Evolutionary conservation across 2,329 filamentous ascomycete species (phyloP), one percentile per base, ranked within the genome.

Genomic region (Hypoxylon sp.): DNA sequence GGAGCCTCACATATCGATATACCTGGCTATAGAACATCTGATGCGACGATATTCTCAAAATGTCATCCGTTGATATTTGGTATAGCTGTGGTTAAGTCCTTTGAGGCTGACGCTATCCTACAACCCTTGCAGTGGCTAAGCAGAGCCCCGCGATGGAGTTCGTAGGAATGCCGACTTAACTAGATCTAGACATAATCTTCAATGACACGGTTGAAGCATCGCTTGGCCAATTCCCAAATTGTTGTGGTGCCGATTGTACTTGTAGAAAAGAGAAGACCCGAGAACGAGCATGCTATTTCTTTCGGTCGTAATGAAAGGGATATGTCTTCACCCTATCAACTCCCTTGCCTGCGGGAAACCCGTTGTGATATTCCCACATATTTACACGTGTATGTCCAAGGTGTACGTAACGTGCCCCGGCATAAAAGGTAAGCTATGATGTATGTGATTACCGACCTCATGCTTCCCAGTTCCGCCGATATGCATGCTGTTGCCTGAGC

Each of bases 381-480:
- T 21, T n/a, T 39, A 61, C 48, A 47, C 47, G 46, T 60, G 23
- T 45, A 48, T 43, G 11, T 43, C 57, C 27, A 32, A 37, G 53
- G 58, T 29, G 55, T 70, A 64, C 64, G 67, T 63, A 70, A 70
- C 63, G 47, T 32, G 53, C 25, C 37, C 37, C 27, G 52, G 32
- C n/a, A n/a, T n/a, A n/a, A 50, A 7, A 63, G 43, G 63, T 63
- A 63, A 69, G 66, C 61, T 39, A 69, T 63, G 67, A 68, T 65
- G 64, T 60, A 63, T 57, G 39, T 45, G 41, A 64, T 61, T 34
- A 54, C 37, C 51, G 53, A 55, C 30, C 14, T 51, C 39, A 41
- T 32, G 48, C 25, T 37, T 54, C 34, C 45, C 62, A 54, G 51
- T 51, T 41, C 61, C 39, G 56, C 46, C 27, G 55, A 32, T 59